Conservation (phyloP, 2,329 filamentous ascomycete species). For the Sporothrix inflata region DNA sequence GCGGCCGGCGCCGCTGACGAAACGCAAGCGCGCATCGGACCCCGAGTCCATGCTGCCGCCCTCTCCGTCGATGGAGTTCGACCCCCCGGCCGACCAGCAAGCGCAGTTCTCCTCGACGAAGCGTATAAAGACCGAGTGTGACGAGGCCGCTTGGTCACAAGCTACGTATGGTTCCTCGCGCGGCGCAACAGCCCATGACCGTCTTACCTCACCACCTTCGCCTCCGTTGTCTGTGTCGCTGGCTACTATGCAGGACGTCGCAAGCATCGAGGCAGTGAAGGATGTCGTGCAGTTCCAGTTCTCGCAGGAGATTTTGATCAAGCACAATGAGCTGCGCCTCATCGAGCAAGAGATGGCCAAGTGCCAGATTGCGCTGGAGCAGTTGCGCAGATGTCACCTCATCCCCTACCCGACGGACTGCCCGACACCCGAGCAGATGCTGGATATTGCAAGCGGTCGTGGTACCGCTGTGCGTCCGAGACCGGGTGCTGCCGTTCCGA, state of each 20-base stretch:
- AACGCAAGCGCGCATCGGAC: constrained; percentile 32
- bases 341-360: constrained; percentile 97
- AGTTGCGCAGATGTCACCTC: constrained; percentile 87
- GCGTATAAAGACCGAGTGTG: constrained; percentile 41
- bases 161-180: constrained; percentile 27
- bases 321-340: constrained; percentile 90
- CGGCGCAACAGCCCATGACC: background rate
- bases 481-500: constrained; percentile 67
- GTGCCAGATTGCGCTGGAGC: constrained; percentile 90
- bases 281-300: constrained; percentile 84
- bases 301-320: constrained; percentile 86
- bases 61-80: constrained; percentile 26
- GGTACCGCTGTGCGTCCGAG: constrained; percentile 69
- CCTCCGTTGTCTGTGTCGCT: constrained; percentile 30
- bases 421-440: constrained; percentile 67
- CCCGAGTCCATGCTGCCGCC: constrained; percentile 24
- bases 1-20: constrained; percentile 22
- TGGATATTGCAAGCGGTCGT: constrained; percentile 72
- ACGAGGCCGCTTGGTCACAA: constrained; percentile 36
- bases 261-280: constrained; percentile 58
- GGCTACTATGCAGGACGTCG: constrained; percentile 30
- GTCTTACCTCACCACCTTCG: constrained; percentile 30
- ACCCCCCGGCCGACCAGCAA: background rate
- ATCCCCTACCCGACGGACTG: constrained; percentile 82
- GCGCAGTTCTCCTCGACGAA: constrained; percentile 13